Base-by-base conservation (phyloP, 2,329 filamentous ascomycete genomes). In the Diaporthe ilicicola region DNA sequence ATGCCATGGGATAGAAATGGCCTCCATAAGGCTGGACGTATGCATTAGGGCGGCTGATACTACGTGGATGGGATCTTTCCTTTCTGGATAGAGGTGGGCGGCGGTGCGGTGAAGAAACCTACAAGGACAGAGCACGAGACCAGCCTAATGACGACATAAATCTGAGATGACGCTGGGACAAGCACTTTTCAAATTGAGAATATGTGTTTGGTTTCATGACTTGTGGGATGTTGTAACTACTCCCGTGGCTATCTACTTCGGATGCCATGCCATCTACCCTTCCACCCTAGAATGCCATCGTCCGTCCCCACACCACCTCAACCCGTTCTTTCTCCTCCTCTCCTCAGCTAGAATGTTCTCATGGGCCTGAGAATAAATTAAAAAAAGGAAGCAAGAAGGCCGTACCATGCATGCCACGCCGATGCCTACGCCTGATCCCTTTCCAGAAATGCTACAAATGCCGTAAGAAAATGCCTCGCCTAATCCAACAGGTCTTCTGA, bases 401-500 rank as follows among this genome's bases (percentile, higher is more conserved):
- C 39, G 46, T 48, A n/a, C 29, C 27, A 29, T 50, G 44, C 59
- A 50, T 44, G 59, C 44, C 42, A 10, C 50, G 42, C 59, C 29
- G 24, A 24, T 64, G 59, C 44, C 44, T 46, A 19, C 6, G 6
- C 34, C 44, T 19, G n/a, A n/a, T n/a, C 59, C 29, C 59, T 12
- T 13, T 48, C 44, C 42, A n/a, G n/a, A 50, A 50, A 50, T 64
- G 59, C 59, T 37, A 64, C 44, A 64, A 64, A 50, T 50, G 56
- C 56, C 19, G 27, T 34, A 46, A 62, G 56, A 62, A 46, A 62
- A 32, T 4, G 27, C 39, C 42, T 48, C 42, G 42, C 24, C 39
- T 22, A 46, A 46, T 48, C 56, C 12, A 62, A 62, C 56, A 46
- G 8, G 24, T 62, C 15, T 62, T 46, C 22, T 34, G 56, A 15